A percentile compares a stretch with the other conserved stretches of the same genome.
phyloP scores from a whole-genome alignment of 2,329 filamentous ascomycete genomes.

The Aspergillus pseudotamarii region DNA sequence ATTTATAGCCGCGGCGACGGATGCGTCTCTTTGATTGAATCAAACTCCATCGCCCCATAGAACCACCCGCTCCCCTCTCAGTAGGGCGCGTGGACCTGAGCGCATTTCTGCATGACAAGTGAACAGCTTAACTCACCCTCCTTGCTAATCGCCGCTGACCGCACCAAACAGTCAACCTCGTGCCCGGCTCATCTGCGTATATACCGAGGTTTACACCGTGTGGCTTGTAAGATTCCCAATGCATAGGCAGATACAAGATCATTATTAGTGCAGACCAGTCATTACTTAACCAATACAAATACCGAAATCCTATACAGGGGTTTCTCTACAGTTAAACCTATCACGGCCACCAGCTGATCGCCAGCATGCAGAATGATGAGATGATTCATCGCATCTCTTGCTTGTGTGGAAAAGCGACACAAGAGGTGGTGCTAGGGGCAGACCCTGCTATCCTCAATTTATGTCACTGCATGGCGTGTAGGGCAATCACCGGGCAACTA shows the following conservation, averaged over 20 bases:
- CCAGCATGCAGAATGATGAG: not conserved
- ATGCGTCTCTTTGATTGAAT: slow-evolving; percentile 1
- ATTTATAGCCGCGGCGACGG: not conserved
- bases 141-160: not conserved
- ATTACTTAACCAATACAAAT: not conserved
- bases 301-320: not conserved
- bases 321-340: not conserved
- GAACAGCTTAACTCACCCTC: not conserved
- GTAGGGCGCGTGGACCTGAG: slow-evolving; percentile 17
- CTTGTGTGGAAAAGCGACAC: slow-evolving; percentile 30
- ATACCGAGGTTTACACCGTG: not conserved
- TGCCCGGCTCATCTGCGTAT: too few species aligned
- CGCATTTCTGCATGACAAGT: slow-evolving; percentile 27
- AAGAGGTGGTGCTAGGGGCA: slow-evolving; percentile 27
- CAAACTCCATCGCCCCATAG: not conserved
- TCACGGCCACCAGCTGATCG: not conserved
- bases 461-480: slow-evolving; percentile 58
- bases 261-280: not conserved
- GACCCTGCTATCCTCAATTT: slow-evolving; percentile 36
- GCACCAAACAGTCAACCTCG: too few species aligned
- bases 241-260: not conserved
- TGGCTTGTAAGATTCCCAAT: not conserved
- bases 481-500: slow-evolving; percentile 52
- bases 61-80: not conserved
- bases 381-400: slow-evolving; percentile 27